These are phyloP conservation scores for Apiospora koreana DNA, from an alignment of 2,329 filamentous ascomycete genomes.

Conservation along the genomic window DNA sequence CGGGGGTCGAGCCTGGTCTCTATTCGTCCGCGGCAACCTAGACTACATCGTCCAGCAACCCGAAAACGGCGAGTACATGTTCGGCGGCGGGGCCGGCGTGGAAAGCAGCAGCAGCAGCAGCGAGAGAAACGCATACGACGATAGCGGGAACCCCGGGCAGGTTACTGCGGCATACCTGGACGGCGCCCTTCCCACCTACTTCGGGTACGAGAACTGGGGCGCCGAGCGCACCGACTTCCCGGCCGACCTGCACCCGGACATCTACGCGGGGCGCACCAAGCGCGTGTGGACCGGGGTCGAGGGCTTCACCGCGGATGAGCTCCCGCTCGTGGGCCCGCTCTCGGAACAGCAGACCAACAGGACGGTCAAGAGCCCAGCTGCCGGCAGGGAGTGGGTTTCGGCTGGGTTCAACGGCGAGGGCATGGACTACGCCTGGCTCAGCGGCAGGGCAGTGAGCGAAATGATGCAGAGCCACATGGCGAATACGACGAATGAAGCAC, in stretches of 20 bases:
- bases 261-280: constrained; percentile 31
- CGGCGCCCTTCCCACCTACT: constrained; percentile 44
- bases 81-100: not conserved
- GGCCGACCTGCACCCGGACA: constrained; percentile 46
- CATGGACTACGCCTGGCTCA: constrained; percentile 56
- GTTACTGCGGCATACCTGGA: constrained; percentile 31
- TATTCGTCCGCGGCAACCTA: not conserved
- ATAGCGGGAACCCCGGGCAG: not conserved
- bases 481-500: not conserved
- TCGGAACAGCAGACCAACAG: constrained; percentile 32
- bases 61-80: not conserved
- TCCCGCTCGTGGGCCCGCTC: constrained; percentile 53
- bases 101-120: not conserved
- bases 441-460: constrained; percentile 44
- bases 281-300: constrained; percentile 53
- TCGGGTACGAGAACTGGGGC: constrained; percentile 42
- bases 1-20: not conserved
- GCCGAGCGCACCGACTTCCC: constrained; percentile 47
- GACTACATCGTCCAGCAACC: not conserved
- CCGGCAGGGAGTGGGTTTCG: constrained; percentile 47
- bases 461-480: constrained; percentile 22
- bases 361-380: not conserved
- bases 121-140: not conserved
- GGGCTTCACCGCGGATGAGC: constrained; percentile 46
- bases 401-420: constrained; percentile 54